phyloP scores from a whole-genome alignment of 306 rosid species.

The Medicago lupulina region DNA sequence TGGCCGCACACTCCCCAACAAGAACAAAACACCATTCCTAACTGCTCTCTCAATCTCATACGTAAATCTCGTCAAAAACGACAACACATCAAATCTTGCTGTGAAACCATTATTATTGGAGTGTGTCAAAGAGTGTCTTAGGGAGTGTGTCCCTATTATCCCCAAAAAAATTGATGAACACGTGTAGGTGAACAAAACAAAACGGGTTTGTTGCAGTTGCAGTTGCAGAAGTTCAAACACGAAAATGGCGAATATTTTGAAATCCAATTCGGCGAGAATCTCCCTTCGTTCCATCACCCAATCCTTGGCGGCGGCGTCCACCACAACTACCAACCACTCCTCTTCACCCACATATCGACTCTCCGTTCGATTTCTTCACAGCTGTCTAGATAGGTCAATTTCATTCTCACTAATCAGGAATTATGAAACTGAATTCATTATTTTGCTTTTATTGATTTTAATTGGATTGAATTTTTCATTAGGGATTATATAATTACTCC shows the following conservation, averaged over 20 bases:
- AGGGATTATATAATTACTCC: slow-evolving; percentile 71
- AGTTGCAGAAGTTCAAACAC: slow-evolving; percentile 19
- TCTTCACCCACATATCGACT: slow-evolving; percentile 44
- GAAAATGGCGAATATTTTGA: slow-evolving; percentile 50
- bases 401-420: background rate
- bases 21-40: too few species aligned
- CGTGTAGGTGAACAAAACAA: background rate
- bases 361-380: slow-evolving; percentile 62
- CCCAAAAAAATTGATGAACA: slow-evolving; percentile 22
- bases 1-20: too few species aligned
- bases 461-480: slow-evolving; percentile 1
- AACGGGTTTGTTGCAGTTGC: slow-evolving; percentile 10
- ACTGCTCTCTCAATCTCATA: too few species aligned
- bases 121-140: too few species aligned
- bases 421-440: background rate
- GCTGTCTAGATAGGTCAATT: slow-evolving; percentile 70
- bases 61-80: too few species aligned
- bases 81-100: too few species aligned
- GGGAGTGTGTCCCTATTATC: too few species aligned
- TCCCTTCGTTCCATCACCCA: slow-evolving; percentile 52
- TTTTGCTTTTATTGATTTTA: background rate
- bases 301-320: slow-evolving; percentile 39
- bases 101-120: too few species aligned
- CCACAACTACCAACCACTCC: slow-evolving; percentile 43
- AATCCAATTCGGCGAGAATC: slow-evolving; percentile 45